phyloP scores from a whole-genome alignment of 23 red algal genomes.

The Gracilaria domingensis region DNA sequence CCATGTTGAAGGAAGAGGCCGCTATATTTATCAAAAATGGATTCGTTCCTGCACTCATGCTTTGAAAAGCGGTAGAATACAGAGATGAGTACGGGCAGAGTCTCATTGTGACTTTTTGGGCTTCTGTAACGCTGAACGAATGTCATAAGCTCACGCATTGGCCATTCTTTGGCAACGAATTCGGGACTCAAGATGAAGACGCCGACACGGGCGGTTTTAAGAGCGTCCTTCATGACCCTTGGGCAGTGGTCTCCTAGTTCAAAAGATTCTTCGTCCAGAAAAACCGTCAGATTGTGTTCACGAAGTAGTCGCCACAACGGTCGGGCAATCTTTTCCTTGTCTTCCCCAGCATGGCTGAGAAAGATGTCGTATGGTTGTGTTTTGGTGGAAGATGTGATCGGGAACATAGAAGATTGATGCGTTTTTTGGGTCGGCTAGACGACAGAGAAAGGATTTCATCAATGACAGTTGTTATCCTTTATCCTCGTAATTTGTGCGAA shows the following conservation, averaged over 20 bases:
- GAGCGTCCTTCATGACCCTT: too few relatives aligned
- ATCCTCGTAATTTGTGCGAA: too few relatives aligned
- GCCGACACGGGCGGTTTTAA: too few relatives aligned
- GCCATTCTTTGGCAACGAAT: not conserved
- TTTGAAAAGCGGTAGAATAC: not conserved
- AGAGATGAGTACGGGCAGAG: not conserved
- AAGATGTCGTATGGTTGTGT: not conserved
- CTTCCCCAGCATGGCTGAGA: slow-evolving; percentile 13
- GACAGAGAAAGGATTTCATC: too few relatives aligned
- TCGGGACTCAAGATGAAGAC: too few relatives aligned
- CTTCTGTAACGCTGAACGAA: not conserved
- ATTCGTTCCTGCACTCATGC: not conserved
- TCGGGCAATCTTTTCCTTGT: slow-evolving; percentile 13
- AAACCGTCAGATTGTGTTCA: not conserved
- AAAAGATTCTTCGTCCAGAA: not conserved
- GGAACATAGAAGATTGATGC: not conserved
- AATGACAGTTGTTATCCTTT: too few relatives aligned
- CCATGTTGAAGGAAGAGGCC: too few relatives aligned
- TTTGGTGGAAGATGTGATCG: not conserved
- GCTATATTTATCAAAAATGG: not conserved
- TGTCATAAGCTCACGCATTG: not conserved
- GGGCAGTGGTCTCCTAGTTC: too few relatives aligned
- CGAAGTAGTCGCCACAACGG: not conserved
- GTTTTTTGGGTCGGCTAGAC: too few relatives aligned
- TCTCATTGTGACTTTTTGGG: not conserved